Conservation (phyloP, 306 rosid species). For the Echinosophora koreensis region DNA sequence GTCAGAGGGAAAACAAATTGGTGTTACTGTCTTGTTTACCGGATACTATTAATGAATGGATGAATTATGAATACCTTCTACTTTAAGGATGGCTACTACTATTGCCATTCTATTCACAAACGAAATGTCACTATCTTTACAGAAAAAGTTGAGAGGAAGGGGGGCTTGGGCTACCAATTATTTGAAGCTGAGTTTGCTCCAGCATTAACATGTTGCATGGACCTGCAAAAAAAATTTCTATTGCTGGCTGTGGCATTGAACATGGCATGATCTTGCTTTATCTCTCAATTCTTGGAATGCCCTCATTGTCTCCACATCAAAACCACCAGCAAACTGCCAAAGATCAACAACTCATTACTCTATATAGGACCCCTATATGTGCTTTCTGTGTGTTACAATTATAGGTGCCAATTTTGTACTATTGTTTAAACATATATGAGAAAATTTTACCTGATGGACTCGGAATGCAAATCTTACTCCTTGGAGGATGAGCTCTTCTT, state of each 20-base stretch:
- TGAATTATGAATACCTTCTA: slow-evolving; percentile 41
- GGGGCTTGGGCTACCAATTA: slow-evolving; percentile 41
- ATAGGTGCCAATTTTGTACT: slow-evolving; percentile 7
- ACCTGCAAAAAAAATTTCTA: slow-evolving; percentile 69
- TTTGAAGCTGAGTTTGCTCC: slow-evolving; percentile 93
- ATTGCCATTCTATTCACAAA: slow-evolving; percentile 61
- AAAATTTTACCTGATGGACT: slow-evolving; percentile 82
- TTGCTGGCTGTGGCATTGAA: slow-evolving; percentile 84
- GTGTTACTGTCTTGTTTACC: slow-evolving; percentile 13
- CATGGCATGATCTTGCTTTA: slow-evolving; percentile 86
- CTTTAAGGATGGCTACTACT: slow-evolving; percentile 46
- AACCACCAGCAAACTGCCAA: slow-evolving; percentile 96
- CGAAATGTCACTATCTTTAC: slow-evolving; percentile 52
- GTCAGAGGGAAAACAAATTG: slow-evolving; percentile 31
- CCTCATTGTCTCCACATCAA: slow-evolving; percentile 94
- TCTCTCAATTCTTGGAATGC: slow-evolving; percentile 97
- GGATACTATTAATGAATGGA: slow-evolving; percentile 42
- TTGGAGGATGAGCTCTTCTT: slow-evolving; percentile 94
- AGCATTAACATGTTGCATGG: slow-evolving; percentile 73
- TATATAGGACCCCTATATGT: background rate
- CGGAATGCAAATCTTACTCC: slow-evolving; percentile 97
- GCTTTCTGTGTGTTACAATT: background rate
- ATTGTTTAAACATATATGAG: background rate
- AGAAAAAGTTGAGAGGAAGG: slow-evolving; percentile 16
- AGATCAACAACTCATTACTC: slow-evolving; percentile 28